Base-by-base conservation (phyloP, 2,329 filamentous ascomycete genomes). In the Pseudocercospora macadamiae region DNA sequence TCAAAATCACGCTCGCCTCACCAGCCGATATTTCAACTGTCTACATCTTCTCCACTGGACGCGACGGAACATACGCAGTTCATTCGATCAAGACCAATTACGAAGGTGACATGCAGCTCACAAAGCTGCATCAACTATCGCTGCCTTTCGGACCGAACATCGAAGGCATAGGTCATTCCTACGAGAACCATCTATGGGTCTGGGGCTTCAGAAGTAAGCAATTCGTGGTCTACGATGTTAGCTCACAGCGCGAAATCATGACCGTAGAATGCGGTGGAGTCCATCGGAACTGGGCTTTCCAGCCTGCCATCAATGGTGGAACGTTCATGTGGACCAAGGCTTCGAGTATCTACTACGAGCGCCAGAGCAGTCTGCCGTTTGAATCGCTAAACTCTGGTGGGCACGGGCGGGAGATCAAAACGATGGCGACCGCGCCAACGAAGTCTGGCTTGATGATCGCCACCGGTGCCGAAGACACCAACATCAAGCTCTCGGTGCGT, bases 321-420 rank as follows among this genome's bases (percentile, higher is more conserved):
- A 81, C 79, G 25, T 86, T 96, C 59, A 82, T 90, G 0, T 97
- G 90, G 82, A 93, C 89, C 2, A 88, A 90, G 73, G 86, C 86
- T n/a, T 70, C 68, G 7, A 64, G 66, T 42, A 23, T 73, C 5
- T 67, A 65, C 44, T 47, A 57, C n/a, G 28, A 64, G 18, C 61
- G 47, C 6, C 67, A 69, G 54, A 32, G 28, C 3, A 23, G 48
- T 5, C 53, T 60, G 9, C 58, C 65, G 10, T 64, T 59, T 51
- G n/a, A 54, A 2, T 45, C 81, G 0, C 64, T 96, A 10, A 86
- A 88, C 63, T 66, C 75, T 0, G 93, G 95, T 5, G 86, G 86
- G 0, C 95, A 99, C 73, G 95, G 95, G 0, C 82, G 95, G 55
- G 95, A 99, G 74, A 89, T 97, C 66, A 90, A 90, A 71, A 76